Evolutionary conservation across 331 rosid genomes (phyloP).

Genomic region (Rhamnella rubrinervis): DNA sequence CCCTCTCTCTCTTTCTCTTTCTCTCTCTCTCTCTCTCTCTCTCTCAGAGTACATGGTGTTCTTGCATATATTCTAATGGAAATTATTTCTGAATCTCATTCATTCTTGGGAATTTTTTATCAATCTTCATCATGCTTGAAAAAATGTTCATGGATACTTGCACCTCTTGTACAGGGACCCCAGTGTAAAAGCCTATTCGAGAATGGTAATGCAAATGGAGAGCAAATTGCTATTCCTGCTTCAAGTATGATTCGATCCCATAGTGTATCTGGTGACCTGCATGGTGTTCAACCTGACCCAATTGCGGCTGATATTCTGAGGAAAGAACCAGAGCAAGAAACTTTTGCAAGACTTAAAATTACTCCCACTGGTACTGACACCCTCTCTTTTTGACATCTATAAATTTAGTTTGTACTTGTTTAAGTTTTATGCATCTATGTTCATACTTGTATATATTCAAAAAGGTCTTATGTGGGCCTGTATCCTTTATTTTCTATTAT

Average conservation of each 20-base stretch:
- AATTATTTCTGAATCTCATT: neutral
- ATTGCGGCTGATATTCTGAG: conserved; percentile 96
- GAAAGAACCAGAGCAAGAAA: conserved; percentile 96
- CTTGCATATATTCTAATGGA: neutral
- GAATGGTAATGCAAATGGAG: conserved; percentile 63
- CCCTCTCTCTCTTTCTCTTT: no score
- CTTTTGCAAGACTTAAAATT: conserved; percentile 73
- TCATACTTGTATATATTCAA: neutral
- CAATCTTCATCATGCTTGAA: conserved; percentile 1
- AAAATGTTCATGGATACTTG: neutral
- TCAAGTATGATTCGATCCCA: conserved; percentile 93
- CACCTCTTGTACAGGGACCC: conserved; percentile 51
- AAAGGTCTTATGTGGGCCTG: neutral
- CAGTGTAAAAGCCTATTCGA: conserved; percentile 55
- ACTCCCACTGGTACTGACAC: conserved; percentile 66
- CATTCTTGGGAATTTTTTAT: neutral
- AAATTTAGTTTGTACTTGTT: conserved; percentile 2
- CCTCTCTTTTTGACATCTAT: conserved; percentile 12
- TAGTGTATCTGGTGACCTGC: conserved; percentile 92
- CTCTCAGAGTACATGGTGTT: neutral
- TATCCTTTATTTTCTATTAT: neutral
- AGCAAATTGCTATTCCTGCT: conserved; percentile 58
- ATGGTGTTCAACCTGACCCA: conserved; percentile 97
- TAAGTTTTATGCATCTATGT: neutral
- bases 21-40: neutral